Evolutionary conservation across 495 filamentous ascomycete genomes (phyloP).

Genomic region (Xylaria telfairii): DNA sequence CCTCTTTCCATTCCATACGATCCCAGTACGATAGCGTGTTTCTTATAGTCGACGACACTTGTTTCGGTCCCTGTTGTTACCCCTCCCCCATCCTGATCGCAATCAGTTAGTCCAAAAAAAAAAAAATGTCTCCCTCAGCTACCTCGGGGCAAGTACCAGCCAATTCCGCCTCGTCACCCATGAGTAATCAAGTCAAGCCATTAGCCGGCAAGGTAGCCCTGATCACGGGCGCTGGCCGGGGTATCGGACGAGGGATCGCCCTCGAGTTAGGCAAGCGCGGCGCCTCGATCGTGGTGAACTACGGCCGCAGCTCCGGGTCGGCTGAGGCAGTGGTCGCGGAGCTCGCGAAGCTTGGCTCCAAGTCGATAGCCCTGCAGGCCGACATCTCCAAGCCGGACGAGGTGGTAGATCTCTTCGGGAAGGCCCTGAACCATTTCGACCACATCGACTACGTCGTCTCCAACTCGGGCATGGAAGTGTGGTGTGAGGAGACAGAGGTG

Average conservation of each 20-base stretch:
- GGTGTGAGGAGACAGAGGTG: slow-evolving; percentile 70
- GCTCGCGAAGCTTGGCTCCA: slow-evolving; percentile 62
- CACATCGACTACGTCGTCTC: slow-evolving; percentile 75
- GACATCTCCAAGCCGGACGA: slow-evolving; percentile 73
- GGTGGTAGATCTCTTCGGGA: slow-evolving; percentile 65
- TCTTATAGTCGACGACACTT: neutral
- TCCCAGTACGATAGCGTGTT: neutral
- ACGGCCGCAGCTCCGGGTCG: slow-evolving; percentile 63
- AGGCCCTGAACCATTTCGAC: slow-evolving; percentile 46
- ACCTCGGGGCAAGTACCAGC: slow-evolving; percentile 11
- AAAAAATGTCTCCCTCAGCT: slow-evolving; percentile 33
- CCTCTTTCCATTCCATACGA: neutral
- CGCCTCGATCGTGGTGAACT: slow-evolving; percentile 81
- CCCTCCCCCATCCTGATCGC: neutral
- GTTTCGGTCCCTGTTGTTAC: neutral
- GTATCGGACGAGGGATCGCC: slow-evolving; percentile 79
- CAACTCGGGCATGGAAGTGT: slow-evolving; percentile 71
- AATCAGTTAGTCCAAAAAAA: slow-evolving; percentile 1
- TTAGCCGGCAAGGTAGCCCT: slow-evolving; percentile 72
- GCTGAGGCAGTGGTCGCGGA: slow-evolving; percentile 68
- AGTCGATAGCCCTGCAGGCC: slow-evolving; percentile 73
- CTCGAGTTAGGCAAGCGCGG: slow-evolving; percentile 77
- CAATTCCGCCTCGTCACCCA: slow-evolving; percentile 21
- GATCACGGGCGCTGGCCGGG: slow-evolving; percentile 70
- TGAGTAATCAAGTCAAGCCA: slow-evolving; percentile 39